Conservation (phyloP, 192 early-diverging fungal species). For the Rhizoclosmatium globosum region DNA sequence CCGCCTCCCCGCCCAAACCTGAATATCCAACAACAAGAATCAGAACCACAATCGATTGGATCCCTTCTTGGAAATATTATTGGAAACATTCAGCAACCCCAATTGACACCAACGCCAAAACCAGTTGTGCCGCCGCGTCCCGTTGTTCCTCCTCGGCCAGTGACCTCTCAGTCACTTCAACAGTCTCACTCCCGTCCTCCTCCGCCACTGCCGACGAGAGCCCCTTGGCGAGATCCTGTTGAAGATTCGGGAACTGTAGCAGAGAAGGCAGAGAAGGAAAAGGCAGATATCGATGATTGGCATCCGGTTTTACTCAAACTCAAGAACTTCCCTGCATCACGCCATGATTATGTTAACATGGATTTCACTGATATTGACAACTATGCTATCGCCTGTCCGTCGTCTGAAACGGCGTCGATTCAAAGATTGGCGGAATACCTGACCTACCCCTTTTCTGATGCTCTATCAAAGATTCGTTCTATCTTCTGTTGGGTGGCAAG, state of each 20-base stretch:
- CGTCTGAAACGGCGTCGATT: background rate
- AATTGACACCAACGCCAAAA: background rate
- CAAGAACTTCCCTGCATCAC: background rate
- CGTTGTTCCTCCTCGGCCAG: constrained; percentile 6
- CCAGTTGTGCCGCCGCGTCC: background rate
- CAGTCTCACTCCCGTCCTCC: background rate
- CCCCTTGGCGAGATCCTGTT: background rate
- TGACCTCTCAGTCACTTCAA: background rate
- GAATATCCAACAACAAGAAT: background rate
- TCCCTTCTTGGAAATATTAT: no score
- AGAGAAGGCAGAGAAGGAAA: background rate
- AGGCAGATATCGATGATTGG: background rate
- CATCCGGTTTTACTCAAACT: constrained; percentile 16
- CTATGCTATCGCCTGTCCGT: constrained; percentile 13
- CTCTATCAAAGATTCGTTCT: constrained; percentile 3
- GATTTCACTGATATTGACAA: constrained; percentile 14
- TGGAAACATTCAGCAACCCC: background rate
- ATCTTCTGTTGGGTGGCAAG: constrained; percentile 31
- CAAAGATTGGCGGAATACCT: background rate
- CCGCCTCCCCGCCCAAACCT: no score
- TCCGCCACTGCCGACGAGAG: background rate
- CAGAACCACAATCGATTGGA: background rate
- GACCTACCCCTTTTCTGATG: constrained; percentile 5
- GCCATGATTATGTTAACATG: background rate
- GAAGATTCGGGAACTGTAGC: background rate